Base-by-base conservation (phyloP, 2,329 filamentous ascomycete genomes). In the Colletotrichum chlorophyti region DNA sequence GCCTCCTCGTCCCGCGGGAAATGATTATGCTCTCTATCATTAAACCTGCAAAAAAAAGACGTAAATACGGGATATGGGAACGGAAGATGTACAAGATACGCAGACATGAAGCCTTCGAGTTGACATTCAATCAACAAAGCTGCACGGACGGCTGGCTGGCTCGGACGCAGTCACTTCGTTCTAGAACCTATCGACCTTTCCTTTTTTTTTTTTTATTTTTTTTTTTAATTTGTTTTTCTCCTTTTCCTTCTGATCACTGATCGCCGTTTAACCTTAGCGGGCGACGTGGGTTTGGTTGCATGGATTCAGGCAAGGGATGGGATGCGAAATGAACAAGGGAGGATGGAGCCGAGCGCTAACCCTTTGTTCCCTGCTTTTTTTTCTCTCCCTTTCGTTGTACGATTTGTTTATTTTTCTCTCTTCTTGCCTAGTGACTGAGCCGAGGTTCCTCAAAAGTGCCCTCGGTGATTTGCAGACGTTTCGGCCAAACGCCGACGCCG, bases 401-500 rank as follows among this genome's bases (percentile, higher is more conserved):
- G n/a, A n/a, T 29, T 27, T 40, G 29, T 29, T 50, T 59, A 5
- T 23, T 8, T n/a, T 14, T 31, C 10, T 3, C 5, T 8, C 21
- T n/a, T 14, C 15, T 14, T 14, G 3, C 9, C 19, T 17, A 48
- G 19, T 31, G 43, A 50, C 55, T n/a, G n/a, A 55, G 45, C 57
- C 57, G 57, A 60, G 57, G 57, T 27, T 21, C 37, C 10, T 9
- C 21, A 14, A 11, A 32, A 8, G 32, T 21, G 42, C 23, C 34
- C 42, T 53, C 26, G 48, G 40, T 27, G 48, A 29, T 41, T 54
- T 27, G 21, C 15, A 19, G 27, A 21, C 38, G 14, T 17, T 41
- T 59, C 50, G 55, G 55, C 14, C 55, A 59, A 59, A 55, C 35
- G 51, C 55, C 55, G 53, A 40, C 11, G 29, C n/a, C n/a, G n/a